Evolutionary conservation across 73 alveolate genomes (phyloP), one percentile per base, ranked within the genome.

Genomic region (Breviolum minutum): DNA sequence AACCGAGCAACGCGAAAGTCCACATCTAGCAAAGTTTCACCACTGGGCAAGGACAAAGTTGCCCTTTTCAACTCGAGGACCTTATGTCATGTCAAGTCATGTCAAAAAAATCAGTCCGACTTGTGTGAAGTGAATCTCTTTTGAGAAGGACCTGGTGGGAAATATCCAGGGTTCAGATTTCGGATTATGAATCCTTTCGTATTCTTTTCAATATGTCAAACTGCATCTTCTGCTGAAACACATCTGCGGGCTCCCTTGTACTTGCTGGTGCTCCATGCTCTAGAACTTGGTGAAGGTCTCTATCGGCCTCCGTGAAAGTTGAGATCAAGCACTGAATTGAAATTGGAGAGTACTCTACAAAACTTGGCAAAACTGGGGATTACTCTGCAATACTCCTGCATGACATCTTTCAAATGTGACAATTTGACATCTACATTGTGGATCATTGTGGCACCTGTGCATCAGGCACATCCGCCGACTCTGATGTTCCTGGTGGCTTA

Each of bases 51-150:
- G 20, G 76, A 69, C 63, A 90, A 40, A 62, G 87, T 76, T 8
- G 97, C 97, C n/a, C 87, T 16, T 62, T 77, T 90, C 22, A 90
- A 30, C 79, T 90, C 97, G 68, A 90, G 76, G 10, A 90, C 97
- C 97, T 90, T 48, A 61, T 68, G 77, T 1, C n/a, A 68, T 68
- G 17, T 68, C 8, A 68, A 40, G 54, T 40, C 54, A 40, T 40
- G 54, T 40, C 54, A 40, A 40, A 40, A 40, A 40, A 40, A 40
- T 40, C n/a, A n/a, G 54, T 40, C 5, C 3, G 54, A 40, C 0
- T 0, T 40, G 54, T 40, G 54, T 40, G 54, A 40, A 40, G 54
- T 40, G 54, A 40, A 40, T 40, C 54, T 40, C 54, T 40, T 40
- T 40, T 40, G 54, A 40, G 54, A 40, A 2, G 3, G 5, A 40